phyloP scores from a whole-genome alignment of 352 stramenopile species.

The Phytophthora meadii region DNA sequence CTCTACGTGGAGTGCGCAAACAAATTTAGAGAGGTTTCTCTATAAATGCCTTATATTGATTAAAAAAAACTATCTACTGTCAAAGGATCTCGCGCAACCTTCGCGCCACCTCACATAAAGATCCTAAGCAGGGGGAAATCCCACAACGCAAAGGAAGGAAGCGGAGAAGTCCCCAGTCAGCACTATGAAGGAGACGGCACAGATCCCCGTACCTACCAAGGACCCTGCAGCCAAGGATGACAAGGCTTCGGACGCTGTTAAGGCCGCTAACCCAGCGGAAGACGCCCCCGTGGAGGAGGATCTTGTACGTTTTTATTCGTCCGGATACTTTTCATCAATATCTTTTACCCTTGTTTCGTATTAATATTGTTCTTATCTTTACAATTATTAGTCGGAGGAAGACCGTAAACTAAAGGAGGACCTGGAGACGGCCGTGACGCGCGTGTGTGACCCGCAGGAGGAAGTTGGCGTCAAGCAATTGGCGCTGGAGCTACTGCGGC shows the following conservation, averaged over 20 bases:
- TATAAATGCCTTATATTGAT: no score
- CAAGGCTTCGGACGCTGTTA: slow-evolving; percentile 35
- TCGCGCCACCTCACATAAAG: slow-evolving; percentile 20
- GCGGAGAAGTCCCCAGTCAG: slow-evolving; percentile 30
- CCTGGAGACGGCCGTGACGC: slow-evolving; percentile 88
- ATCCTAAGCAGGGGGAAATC: slow-evolving; percentile 33
- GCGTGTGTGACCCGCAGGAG: slow-evolving; percentile 74
- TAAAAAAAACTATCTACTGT: no score
- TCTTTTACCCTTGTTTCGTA: background rate
- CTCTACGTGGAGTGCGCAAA: no score
- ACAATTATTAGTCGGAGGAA: slow-evolving; percentile 78
- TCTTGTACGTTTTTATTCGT: slow-evolving; percentile 51
- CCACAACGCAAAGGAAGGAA: slow-evolving; percentile 32
- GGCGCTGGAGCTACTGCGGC: slow-evolving; percentile 96
- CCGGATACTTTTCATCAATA: background rate
- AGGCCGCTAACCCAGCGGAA: slow-evolving; percentile 37
- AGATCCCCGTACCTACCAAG: slow-evolving; percentile 65
- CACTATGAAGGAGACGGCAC: slow-evolving; percentile 77
- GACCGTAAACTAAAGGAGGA: slow-evolving; percentile 94
- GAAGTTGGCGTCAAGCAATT: slow-evolving; percentile 77
- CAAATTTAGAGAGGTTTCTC: no score
- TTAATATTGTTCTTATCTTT: slow-evolving; percentile 7
- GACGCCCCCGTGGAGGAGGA: slow-evolving; percentile 61
- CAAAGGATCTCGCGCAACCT: no score
- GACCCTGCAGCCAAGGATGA: slow-evolving; percentile 59